Evolutionary conservation across 2,329 filamentous ascomycete genomes (phyloP), one percentile per base, ranked within the genome.

Genomic region (Aspergillus bombycis): DNA sequence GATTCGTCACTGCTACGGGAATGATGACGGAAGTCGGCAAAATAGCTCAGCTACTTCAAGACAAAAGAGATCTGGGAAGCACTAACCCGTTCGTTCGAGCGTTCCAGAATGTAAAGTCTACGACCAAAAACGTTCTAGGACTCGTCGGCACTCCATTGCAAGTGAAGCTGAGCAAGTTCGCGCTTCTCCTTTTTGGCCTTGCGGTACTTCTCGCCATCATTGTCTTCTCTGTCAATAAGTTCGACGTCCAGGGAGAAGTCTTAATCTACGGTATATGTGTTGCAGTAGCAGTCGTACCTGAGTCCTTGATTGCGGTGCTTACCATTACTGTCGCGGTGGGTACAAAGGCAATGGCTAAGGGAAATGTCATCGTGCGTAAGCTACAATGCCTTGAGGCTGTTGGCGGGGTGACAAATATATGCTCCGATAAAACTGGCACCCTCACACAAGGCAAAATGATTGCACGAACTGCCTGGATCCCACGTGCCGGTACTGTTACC

Each of bases 121-220:
- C 78, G 3, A 80, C 78, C 64, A 82, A 83, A 68, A 79, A 83
- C 59, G 74, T 85, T 12, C 82, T 86, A 68, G 85, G 85, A 8
- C 77, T 80, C 50, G 75, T 81, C 28, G 93, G 93, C 57, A 96
- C 93, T 1, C 93, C 93, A 0, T 82, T 97, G 53, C 92, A 96
- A 79, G 89, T 90, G 68, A 94, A 92, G 73, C 84, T 97, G 58
- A 92, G 91, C 80, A 93, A 94, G 78, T 89, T 97, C 72, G 93
- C 93, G 32, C 88, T 95, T 50, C 75, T 92, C 4, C 86, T 96
- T 2, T 96, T 96, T 72, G 88, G 84, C 54, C 85, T 93, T 57
- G 93, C 87, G 7, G 82, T 89, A 48, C 69, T 89, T 11, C 80
- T 87, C 53, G 86, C 86, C 12, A 85, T 89, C 68, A 88, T 89